Conservation (phyloP, 1,139 yeast genomes). For the Zygoascus sp. region DNA sequence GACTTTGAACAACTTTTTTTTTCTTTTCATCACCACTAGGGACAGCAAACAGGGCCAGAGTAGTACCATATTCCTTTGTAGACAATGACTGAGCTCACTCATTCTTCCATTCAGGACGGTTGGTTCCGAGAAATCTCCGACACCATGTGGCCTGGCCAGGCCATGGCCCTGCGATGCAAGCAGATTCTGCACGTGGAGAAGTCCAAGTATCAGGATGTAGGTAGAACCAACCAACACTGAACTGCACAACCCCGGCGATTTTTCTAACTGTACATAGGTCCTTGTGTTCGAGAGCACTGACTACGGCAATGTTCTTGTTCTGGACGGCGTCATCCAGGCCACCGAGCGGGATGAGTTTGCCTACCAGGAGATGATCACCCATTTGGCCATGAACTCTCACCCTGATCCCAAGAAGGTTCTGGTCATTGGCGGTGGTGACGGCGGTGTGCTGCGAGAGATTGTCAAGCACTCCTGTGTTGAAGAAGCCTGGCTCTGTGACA, state of each 20-base stretch:
- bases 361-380: slow-evolving; percentile 93
- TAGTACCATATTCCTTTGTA: too few species aligned
- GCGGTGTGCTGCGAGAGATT: slow-evolving; percentile 90
- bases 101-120: slow-evolving; percentile 53
- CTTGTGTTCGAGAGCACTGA: slow-evolving; percentile 81
- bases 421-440: slow-evolving; percentile 96
- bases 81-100: slow-evolving; percentile 35
- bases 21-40: neutral
- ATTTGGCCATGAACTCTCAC: slow-evolving; percentile 83
- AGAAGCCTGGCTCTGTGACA: slow-evolving; percentile 84
- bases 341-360: slow-evolving; percentile 94
- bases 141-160: slow-evolving; percentile 93
- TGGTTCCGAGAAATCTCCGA: slow-evolving; percentile 89
- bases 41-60: too few species aligned
- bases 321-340: slow-evolving; percentile 88
- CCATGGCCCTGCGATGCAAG: slow-evolving; percentile 79
- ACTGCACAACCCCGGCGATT: neutral
- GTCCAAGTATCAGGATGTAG: slow-evolving; percentile 77
- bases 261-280: slow-evolving; percentile 29
- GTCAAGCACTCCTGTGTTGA: slow-evolving; percentile 81
- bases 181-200: slow-evolving; percentile 73
- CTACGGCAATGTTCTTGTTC: slow-evolving; percentile 86
- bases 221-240: slow-evolving; percentile 10
- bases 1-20: neutral
- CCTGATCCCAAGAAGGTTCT: slow-evolving; percentile 85